A percentile compares a stretch with the other conserved stretches of the same genome.
Evolutionary conservation across 495 filamentous ascomycete genomes (phyloP).

Genomic region (Xanthoparmelia taractica): DNA sequence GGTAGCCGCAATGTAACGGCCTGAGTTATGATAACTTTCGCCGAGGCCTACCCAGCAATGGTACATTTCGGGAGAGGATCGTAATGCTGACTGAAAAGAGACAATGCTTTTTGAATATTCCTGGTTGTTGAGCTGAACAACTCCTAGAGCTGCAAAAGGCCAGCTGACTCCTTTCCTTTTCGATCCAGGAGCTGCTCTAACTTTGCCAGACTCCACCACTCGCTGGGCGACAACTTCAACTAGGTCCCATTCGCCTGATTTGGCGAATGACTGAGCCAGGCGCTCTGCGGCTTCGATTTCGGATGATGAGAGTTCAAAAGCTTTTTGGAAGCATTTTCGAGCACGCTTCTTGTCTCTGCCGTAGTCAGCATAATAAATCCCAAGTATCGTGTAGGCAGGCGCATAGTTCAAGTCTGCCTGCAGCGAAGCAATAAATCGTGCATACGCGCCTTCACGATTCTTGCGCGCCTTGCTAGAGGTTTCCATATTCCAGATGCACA

Average conservation of each 20-base stretch:
- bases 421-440: slow-evolving; percentile 72
- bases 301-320: slow-evolving; percentile 82
- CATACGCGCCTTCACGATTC: slow-evolving; percentile 69
- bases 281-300: slow-evolving; percentile 85
- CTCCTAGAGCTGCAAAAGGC: slow-evolving; percentile 91
- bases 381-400: slow-evolving; percentile 85
- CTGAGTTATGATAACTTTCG: slow-evolving; percentile 91
- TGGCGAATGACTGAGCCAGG: slow-evolving; percentile 74
- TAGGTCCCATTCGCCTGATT: slow-evolving; percentile 89
- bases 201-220: slow-evolving; percentile 86
- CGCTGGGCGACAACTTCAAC: slow-evolving; percentile 88
- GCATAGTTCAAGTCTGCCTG: slow-evolving; percentile 85
- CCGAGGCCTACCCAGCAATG: slow-evolving; percentile 94
- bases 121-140: slow-evolving; percentile 93
- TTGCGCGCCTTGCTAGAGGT: slow-evolving; percentile 62
- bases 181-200: slow-evolving; percentile 79
- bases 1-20: slow-evolving; percentile 83
- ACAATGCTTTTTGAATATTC: slow-evolving; percentile 80
- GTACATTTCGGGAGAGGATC: slow-evolving; percentile 76
- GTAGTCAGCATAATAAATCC: slow-evolving; percentile 93
- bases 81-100: slow-evolving; percentile 84
- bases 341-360: slow-evolving; percentile 76
- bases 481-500: slow-evolving; percentile 80
- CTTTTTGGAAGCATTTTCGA: slow-evolving; percentile 89
- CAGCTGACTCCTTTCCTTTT: slow-evolving; percentile 88